phyloP scores from a whole-genome alignment of 345 rosid species.

The Syzygium oleosum region DNA sequence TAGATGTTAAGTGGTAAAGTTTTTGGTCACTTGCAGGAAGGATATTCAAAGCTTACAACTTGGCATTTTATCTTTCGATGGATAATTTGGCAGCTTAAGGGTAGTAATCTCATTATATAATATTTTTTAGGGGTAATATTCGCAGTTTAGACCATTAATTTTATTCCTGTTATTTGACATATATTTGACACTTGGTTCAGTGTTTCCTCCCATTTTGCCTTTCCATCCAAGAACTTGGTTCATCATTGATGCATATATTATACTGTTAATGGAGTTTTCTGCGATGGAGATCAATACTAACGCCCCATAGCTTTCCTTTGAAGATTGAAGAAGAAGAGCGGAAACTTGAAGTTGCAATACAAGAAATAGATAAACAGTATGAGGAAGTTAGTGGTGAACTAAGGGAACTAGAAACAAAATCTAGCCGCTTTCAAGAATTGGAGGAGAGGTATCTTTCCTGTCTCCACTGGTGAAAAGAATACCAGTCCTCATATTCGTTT shows the following conservation, averaged over 20 bases:
- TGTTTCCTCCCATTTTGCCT: background rate
- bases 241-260: background rate
- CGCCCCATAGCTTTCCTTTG: conserved; percentile 4
- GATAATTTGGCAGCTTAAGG: background rate
- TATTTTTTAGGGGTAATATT: background rate
- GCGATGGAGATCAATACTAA: background rate
- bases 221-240: background rate
- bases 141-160: background rate
- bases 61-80: background rate
- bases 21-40: background rate
- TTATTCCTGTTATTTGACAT: background rate
- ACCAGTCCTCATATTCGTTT: background rate
- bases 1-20: background rate
- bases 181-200: background rate
- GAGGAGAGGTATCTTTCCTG: conserved; percentile 71
- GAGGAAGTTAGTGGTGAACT: conserved; percentile 53
- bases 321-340: conserved; percentile 95
- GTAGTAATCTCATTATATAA: background rate
- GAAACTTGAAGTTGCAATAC: conserved; percentile 75
- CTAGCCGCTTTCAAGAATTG: conserved; percentile 77
- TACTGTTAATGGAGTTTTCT: background rate
- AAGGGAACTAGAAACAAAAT: conserved; percentile 76
- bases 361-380: conserved; percentile 78
- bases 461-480: background rate
- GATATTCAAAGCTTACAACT: background rate